Percentiles rank a stretch among this genome's conserved stretches.
Conservation (phyloP, 2,329 filamentous ascomycete species). For the Fusarium guadeloupense region DNA sequence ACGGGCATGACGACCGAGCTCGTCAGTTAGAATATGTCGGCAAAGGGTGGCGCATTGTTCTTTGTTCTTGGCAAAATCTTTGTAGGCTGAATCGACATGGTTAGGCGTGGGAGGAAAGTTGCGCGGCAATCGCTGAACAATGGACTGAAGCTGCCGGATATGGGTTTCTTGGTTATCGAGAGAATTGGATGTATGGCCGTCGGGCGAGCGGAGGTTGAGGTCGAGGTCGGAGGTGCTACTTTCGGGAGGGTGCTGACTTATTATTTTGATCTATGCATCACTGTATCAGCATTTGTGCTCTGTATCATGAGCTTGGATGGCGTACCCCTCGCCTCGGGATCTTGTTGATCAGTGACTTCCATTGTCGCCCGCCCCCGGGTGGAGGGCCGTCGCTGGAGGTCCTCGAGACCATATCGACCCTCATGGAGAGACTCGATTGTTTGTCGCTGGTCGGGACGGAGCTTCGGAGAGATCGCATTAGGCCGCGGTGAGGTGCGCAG, state of each 20-base stretch:
- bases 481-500: slow-evolving; percentile 35
- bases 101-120: slow-evolving; percentile 46
- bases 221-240: slow-evolving; percentile 43
- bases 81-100: slow-evolving; percentile 56
- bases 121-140: slow-evolving; percentile 49
- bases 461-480: slow-evolving; percentile 38
- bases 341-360: slow-evolving; percentile 30
- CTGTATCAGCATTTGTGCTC: slow-evolving; percentile 3
- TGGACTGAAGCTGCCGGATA: slow-evolving; percentile 48
- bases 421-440: slow-evolving; percentile 23
- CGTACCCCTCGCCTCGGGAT: slow-evolving; percentile 25
- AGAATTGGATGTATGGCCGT: slow-evolving; percentile 38
- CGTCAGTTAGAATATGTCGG: slow-evolving; percentile 52
- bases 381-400: slow-evolving; percentile 43
- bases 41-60: slow-evolving; percentile 55
- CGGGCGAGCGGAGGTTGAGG: slow-evolving; percentile 37
- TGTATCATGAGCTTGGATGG: slow-evolving; percentile 5
- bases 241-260: slow-evolving; percentile 34
- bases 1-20: slow-evolving; percentile 45
- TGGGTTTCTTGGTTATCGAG: slow-evolving; percentile 47
- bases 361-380: slow-evolving; percentile 29
- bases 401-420: slow-evolving; percentile 45
- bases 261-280: slow-evolving; percentile 8
- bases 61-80: slow-evolving; percentile 54
- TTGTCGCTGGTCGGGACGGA: slow-evolving; percentile 29